Base-by-base conservation (phyloP, 305 asterid genomes). In the Ilex paraguariensis region DNA sequence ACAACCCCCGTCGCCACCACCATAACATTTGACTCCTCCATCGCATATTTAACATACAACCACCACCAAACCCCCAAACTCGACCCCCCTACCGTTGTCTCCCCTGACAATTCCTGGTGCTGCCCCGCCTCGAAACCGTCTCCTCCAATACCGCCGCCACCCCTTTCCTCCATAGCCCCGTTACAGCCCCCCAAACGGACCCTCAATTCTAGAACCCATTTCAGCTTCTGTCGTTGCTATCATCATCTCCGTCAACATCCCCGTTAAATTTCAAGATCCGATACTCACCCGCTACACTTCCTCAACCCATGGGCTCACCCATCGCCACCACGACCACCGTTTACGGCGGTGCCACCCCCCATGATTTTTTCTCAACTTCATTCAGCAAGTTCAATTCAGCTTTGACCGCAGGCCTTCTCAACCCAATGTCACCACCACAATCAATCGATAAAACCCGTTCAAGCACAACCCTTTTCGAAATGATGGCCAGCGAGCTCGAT, bases 401-500 rank as follows among this genome's bases (percentile, higher is more conserved):
- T 0, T 85, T 87, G 16, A 85, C 95, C 2, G 96, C 95, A 0
- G 98, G 97, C 9, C 84, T 91, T 56, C 89, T 91, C 62, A 91
- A 91, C 70, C 98, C 98, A 52, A 84, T 82, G 92, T 91, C 98
- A 28, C 96, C 98, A 11, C 95, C 93, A 1, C 84, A 82, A 15
- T 49, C 68, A 1, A 66, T 58, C 36, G 89, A 84, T 44, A 87
- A 84, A 64, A 70, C 84, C 57, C 95, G 96, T 45, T 79, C 95
- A 2, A 87, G 95, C 50, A 95, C 95, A 3, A 88, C 98, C 57
- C 91, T 91, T 5, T 88, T 91, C 71, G 95, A 91, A 64, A 91
- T 91, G 98, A 91, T 91, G 97, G 87, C 95, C 39, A 91, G 71
- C 60, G 95, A 91, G 54, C 84, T 95, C 59, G 97, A 87, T 11